Evolutionary conservation across 2,329 filamentous ascomycete species (phyloP).

Genomic region (Calonectria ilicicola): DNA sequence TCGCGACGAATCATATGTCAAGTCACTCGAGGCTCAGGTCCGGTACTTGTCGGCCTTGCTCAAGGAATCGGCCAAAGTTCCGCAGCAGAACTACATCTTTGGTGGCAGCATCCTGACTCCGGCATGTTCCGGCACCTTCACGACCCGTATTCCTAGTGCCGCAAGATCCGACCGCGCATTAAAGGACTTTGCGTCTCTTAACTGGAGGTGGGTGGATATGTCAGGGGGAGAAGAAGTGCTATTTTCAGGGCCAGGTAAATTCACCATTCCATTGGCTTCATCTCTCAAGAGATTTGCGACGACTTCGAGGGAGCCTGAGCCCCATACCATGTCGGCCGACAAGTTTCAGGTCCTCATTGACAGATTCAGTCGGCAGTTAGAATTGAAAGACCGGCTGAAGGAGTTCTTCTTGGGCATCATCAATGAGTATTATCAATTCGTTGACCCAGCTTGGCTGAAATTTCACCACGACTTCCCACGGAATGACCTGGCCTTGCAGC

Average conservation of each 20-base stretch:
- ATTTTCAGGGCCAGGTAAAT: background rate
- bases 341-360: background rate
- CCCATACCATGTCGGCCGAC: background rate
- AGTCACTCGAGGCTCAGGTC: background rate
- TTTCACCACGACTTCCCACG: background rate
- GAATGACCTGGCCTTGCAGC: background rate
- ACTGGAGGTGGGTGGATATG: background rate
- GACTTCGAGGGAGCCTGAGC: background rate
- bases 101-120: background rate
- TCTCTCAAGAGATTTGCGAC: background rate
- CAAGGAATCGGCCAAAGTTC: background rate
- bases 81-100: too few species aligned
- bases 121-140: too few species aligned
- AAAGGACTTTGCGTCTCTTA: background rate
- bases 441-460: background rate
- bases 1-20: background rate
- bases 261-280: background rate
- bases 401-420: background rate
- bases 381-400: background rate
- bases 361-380: background rate
- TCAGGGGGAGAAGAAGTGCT: background rate
- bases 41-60: background rate
- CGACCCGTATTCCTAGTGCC: too few species aligned
- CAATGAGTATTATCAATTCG: background rate
- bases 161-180: background rate